Evolutionary conservation across 176 grass and related monocot species (phyloP).

Genomic region (Calamus simplicifolius): DNA sequence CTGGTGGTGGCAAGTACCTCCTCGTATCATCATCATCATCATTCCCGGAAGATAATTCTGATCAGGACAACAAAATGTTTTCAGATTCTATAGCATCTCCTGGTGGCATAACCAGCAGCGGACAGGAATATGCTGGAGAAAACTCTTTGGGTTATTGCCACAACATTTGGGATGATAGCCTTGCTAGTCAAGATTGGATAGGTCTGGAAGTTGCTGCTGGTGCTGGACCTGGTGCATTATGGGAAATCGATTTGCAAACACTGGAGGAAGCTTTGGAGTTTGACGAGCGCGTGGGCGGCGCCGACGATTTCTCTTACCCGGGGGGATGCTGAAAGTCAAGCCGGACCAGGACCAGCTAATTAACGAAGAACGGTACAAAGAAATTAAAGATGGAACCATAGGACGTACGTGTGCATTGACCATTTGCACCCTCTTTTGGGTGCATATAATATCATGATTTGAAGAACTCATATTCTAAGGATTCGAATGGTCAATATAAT

Average conservation of each 20-base stretch:
- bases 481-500: no score
- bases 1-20: constrained; percentile 25
- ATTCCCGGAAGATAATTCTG: constrained; percentile 20
- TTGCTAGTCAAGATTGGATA: constrained; percentile 14
- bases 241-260: constrained; percentile 45
- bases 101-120: constrained; percentile 3
- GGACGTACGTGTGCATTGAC: constrained; percentile 10
- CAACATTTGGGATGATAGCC: constrained; percentile 15
- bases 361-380: constrained; percentile 3
- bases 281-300: constrained; percentile 28
- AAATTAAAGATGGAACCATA: constrained; percentile 26
- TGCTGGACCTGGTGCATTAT: constrained; percentile 24
- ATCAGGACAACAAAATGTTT: constrained; percentile 16
- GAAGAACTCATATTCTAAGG: no score
- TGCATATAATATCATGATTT: no score
- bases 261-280: constrained; percentile 31
- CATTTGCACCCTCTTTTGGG: no score
- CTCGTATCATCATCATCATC: no score
- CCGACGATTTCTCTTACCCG: constrained; percentile 16
- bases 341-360: no score
- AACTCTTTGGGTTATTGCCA: constrained; percentile 18
- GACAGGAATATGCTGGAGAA: constrained; percentile 28
- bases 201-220: constrained; percentile 18
- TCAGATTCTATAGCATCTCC: neutral
- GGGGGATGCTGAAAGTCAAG: constrained; percentile 3